Conservation (phyloP, 768 basidiomycete species). For the Suillus occidentalis region DNA sequence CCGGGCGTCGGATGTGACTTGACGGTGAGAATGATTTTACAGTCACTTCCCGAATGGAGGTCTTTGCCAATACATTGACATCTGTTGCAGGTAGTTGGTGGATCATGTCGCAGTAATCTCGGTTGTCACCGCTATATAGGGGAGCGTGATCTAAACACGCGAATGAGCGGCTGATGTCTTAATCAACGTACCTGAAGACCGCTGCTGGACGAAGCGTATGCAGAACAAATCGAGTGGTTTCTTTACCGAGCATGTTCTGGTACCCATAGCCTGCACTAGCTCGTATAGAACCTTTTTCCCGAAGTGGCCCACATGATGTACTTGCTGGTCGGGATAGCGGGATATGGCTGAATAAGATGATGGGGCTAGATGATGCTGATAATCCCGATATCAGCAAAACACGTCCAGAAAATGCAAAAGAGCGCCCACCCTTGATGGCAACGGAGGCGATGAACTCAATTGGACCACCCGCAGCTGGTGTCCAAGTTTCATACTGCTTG, state of each 20-base stretch:
- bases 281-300: conserved; percentile 71
- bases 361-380: conserved; percentile 38
- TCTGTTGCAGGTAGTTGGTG: conserved; percentile 43
- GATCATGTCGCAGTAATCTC: conserved; percentile 83
- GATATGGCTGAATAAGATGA: conserved; percentile 82
- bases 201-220: conserved; percentile 60
- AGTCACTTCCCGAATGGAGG: conserved; percentile 70
- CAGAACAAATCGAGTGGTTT: conserved; percentile 74
- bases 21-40: conserved; percentile 85
- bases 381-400: not conserved
- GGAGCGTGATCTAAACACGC: conserved; percentile 8
- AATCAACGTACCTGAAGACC: conserved; percentile 63
- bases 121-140: conserved; percentile 76
- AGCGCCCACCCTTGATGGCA: conserved; percentile 21
- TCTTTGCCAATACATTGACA: conserved; percentile 17
- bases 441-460: conserved; percentile 59
- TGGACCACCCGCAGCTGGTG: conserved; percentile 50
- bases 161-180: not conserved
- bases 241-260: conserved; percentile 79
- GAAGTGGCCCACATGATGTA: conserved; percentile 72
- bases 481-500: conserved; percentile 55
- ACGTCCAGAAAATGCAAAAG: not conserved
- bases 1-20: conserved; percentile 69
- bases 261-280: conserved; percentile 80
- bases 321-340: conserved; percentile 77